Percentiles rank a stretch among this genome's conserved stretches.
phyloP scores from a whole-genome alignment of 176 grass and related monocot species.

The Areca catechu region DNA sequence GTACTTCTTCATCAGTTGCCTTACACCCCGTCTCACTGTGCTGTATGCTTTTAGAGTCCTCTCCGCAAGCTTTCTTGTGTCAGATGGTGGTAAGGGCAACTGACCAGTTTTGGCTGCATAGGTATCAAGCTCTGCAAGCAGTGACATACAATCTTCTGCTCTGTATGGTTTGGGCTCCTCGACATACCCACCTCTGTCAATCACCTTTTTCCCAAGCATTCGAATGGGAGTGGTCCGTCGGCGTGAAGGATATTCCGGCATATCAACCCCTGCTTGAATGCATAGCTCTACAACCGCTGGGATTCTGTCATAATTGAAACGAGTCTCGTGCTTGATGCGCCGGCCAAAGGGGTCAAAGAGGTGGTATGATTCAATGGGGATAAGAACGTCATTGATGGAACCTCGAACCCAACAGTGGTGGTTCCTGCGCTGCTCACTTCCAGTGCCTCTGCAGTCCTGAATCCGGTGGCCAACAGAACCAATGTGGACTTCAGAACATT shows the following conservation, averaged over 20 bases:
- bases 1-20: constrained; percentile 58
- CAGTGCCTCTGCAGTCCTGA: constrained; percentile 68
- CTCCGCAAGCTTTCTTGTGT: constrained; percentile 51
- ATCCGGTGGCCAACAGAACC: constrained; percentile 72
- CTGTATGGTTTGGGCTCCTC: constrained; percentile 56
- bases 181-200: constrained; percentile 50
- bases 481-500: constrained; percentile 78
- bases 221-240: constrained; percentile 57
- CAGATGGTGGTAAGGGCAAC: constrained; percentile 12
- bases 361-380: constrained; percentile 88
- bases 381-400: constrained; percentile 67
- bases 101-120: constrained; percentile 36
- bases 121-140: constrained; percentile 73
- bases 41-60: constrained; percentile 66
- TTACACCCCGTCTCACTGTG: constrained; percentile 40
- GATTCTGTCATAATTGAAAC: constrained; percentile 77
- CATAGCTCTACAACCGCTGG: constrained; percentile 87
- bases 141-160: constrained; percentile 47
- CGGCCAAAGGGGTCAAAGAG: constrained; percentile 85
- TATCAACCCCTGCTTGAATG: constrained; percentile 83
- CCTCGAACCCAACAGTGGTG: constrained; percentile 78
- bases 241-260: constrained; percentile 71
- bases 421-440: constrained; percentile 62
- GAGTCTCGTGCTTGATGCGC: constrained; percentile 83
- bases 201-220: constrained; percentile 88